A percentile compares a stretch with the other conserved stretches of the same genome.
Evolutionary conservation across 768 basidiomycete genomes (phyloP).

Genomic region (Mycena filopes): DNA sequence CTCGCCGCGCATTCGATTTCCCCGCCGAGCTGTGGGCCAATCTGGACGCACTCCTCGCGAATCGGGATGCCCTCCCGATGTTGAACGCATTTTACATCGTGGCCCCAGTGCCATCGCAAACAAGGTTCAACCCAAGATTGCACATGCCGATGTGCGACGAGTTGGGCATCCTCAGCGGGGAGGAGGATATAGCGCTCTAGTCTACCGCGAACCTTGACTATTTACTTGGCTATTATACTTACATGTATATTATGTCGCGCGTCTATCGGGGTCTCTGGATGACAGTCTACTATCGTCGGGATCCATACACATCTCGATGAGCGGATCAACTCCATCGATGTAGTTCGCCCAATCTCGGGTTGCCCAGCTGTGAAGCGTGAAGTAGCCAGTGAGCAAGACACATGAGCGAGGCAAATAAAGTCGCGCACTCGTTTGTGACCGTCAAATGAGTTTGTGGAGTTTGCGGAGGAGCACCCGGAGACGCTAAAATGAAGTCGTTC

Average conservation of each 20-base stretch:
- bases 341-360: conserved; percentile 24
- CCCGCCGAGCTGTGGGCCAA: conserved; percentile 8
- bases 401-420: no score
- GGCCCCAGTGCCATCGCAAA: neutral
- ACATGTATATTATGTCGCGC: no score
- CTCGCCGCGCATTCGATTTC: conserved; percentile 10
- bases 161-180: conserved; percentile 17
- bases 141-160: conserved; percentile 25
- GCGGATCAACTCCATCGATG: neutral
- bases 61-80: conserved; percentile 6
- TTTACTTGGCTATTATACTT: no score
- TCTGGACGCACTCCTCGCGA: conserved; percentile 18
- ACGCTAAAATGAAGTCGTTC: neutral
- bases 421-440: conserved; percentile 9
- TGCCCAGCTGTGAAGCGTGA: conserved; percentile 16
- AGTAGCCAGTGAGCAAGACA: neutral
- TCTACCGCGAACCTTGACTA: no score
- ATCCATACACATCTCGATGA: conserved; percentile 13
- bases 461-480: neutral
- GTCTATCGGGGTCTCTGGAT: no score
- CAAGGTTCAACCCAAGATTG: conserved; percentile 15
- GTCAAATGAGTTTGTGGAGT: neutral
- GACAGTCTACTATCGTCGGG: no score
- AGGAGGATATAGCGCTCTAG: conserved; percentile 14
- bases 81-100: conserved; percentile 11